A percentile compares a stretch with the other conserved stretches of the same genome.
Evolutionary conservation across 2,329 filamentous ascomycete species (phyloP).

Genomic region (Cercospora nicotianae): DNA sequence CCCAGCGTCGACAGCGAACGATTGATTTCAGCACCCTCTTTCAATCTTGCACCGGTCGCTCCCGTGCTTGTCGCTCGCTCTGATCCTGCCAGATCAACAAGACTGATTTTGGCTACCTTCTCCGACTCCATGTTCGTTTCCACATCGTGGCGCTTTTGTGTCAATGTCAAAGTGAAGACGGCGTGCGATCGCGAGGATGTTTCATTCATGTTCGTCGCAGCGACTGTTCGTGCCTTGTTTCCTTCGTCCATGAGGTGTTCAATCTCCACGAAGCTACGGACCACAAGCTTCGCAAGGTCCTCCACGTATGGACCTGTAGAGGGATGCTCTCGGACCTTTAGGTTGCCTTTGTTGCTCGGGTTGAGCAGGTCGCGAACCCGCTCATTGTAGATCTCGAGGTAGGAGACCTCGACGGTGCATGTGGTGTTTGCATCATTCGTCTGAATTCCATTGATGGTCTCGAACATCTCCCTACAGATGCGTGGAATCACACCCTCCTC

Average conservation of each 20-base stretch:
- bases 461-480: constrained; percentile 98
- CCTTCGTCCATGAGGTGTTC: constrained; percentile 98
- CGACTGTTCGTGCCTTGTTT: constrained; percentile 96
- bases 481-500: constrained; percentile 93
- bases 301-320: constrained; percentile 98
- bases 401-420: constrained; percentile 96
- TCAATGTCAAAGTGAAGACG: constrained; percentile 93
- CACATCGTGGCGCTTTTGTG: constrained; percentile 85
- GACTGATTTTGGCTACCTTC: constrained; percentile 95
- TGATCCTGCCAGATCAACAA: constrained; percentile 96
- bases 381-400: constrained; percentile 99
- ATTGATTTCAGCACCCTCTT: constrained; percentile 98
- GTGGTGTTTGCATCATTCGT: constrained; percentile 72
- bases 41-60: constrained; percentile 88
- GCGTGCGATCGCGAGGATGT: constrained; percentile 97
- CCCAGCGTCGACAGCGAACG: constrained; percentile 92
- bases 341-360: constrained; percentile 89
- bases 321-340: constrained; percentile 96
- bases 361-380: constrained; percentile 93
- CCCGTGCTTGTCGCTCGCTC: constrained; percentile 97
- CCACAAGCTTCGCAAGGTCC: constrained; percentile 91
- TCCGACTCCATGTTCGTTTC: constrained; percentile 97
- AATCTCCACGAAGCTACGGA: constrained; percentile 91
- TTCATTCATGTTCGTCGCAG: constrained; percentile 99
- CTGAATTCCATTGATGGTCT: constrained; percentile 69